phyloP scores from a whole-genome alignment of 2,329 filamentous ascomycete species.

The Dothidotthia symphoricarpi region DNA sequence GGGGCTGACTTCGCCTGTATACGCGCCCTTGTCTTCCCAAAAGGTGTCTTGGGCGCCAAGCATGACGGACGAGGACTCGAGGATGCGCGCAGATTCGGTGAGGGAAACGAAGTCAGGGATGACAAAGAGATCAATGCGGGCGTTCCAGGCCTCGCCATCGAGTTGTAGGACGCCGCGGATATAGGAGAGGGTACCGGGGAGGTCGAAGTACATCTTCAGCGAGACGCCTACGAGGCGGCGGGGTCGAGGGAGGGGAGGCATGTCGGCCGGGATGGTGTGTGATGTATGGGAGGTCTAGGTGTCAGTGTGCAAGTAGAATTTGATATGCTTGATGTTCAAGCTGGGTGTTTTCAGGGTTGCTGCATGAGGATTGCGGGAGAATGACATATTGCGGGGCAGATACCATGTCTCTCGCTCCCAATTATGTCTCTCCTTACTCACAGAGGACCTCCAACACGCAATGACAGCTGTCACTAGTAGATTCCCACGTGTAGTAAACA shows the following conservation, averaged over 20 bases:
- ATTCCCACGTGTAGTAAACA: no score
- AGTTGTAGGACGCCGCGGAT: slow-evolving; percentile 45
- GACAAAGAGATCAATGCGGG: slow-evolving; percentile 68
- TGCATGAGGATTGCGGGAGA: no score
- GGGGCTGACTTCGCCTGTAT: slow-evolving; percentile 75
- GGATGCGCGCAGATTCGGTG: slow-evolving; percentile 50
- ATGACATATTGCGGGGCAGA: no score
- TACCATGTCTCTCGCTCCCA: no score
- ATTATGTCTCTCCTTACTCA: no score
- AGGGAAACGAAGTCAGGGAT: slow-evolving; percentile 76
- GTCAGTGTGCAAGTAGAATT: no score
- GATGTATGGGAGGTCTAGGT: no score
- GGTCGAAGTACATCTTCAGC: slow-evolving; percentile 78
- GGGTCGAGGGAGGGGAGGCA: slow-evolving; percentile 40
- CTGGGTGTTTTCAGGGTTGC: no score
- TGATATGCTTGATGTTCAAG: no score
- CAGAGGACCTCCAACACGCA: no score
- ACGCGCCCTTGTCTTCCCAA: slow-evolving; percentile 68
- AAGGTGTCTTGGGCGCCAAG: slow-evolving; percentile 76
- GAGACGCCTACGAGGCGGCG: slow-evolving; percentile 70
- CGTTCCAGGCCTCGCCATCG: slow-evolving; percentile 54
- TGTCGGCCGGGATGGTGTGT: slow-evolving; percentile 10
- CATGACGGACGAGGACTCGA: slow-evolving; percentile 55
- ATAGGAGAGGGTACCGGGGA: slow-evolving; percentile 57
- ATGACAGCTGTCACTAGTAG: no score